Evolutionary conservation across 2,329 filamentous ascomycete genomes (phyloP), one percentile per base, ranked within the genome.

Genomic region (Xenosphaeropsis pyriputrescens): DNA sequence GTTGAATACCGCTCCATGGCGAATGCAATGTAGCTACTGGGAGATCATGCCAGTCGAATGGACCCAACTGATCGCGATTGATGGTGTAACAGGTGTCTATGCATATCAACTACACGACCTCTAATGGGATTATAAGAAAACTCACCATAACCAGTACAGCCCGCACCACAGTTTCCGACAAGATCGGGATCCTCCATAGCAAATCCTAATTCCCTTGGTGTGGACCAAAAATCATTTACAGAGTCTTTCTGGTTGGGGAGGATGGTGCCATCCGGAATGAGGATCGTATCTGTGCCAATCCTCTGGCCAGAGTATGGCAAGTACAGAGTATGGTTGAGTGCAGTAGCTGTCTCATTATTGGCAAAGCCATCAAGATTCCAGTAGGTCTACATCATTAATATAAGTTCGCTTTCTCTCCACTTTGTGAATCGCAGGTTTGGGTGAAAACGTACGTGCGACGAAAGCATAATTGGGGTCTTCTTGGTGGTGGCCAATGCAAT

Each of bases 301-400:
- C 79, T 69, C 57, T 79, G 73, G 29, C 78, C 78, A 36, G 74
- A 75, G 60, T 83, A 84, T 3, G 83, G 83, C 53, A 88, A 54
- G 54, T 77, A 67, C 34, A 88, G 65, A 12, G 76, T 79, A 62
- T 86, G 79, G 61, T 86, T 82, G 38, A 83, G 64, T 12, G 70
- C 68, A 2, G 62, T 64, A 40, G 65, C 63, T 2, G 79, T 82
- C 53, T 80, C 67, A 41, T 79, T 73, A 60, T 86, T 85, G 50
- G 78, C 68, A 50, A 82, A 89, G 26, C 77, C 83, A 50, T 88
- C 82, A 33, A 89, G 64, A 55, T 88, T 88, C 83, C 82, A 89
- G 66, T 89, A 89, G 6, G 72, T 73, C 63, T 83, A 66, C 46
- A 63, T 69, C 13, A 14, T 16, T 39, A 19, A 36, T 41, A 33